These are phyloP conservation scores for Rhododendron williamsianum DNA, from an alignment of 148 eudicot genomes.

Conservation along the genomic window DNA sequence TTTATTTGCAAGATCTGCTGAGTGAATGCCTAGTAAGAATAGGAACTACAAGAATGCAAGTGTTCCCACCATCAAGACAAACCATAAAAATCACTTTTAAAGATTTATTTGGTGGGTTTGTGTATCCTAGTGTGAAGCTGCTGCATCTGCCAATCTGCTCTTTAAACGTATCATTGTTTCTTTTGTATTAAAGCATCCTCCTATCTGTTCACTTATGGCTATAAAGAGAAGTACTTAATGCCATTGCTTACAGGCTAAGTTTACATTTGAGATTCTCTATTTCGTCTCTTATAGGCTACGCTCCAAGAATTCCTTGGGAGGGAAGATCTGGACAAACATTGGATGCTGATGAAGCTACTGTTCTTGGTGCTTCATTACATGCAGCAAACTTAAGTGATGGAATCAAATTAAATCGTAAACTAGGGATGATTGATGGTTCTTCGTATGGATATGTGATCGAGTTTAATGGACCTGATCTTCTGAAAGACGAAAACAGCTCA, in stretches of 20 bases:
- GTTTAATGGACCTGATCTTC: conserved; percentile 68
- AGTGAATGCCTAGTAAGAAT: not conserved
- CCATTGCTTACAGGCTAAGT: not conserved
- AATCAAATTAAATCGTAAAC: conserved; percentile 86
- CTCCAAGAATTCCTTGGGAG: conserved; percentile 92
- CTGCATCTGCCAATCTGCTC: not conserved
- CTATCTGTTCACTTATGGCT: not conserved
- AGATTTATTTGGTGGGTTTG: not conserved
- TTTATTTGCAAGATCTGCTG: not conserved
- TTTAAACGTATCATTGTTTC: not conserved
- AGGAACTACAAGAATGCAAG: not conserved
- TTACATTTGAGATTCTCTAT: not conserved
- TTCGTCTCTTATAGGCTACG: conserved; percentile 53
- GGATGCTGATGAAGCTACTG: conserved; percentile 95
- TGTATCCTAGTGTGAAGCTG: not conserved
- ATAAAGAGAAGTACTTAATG: not conserved
- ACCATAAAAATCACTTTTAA: not conserved
- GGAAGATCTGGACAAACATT: conserved; percentile 88
- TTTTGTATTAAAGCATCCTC: not conserved
- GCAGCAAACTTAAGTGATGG: conserved; percentile 99
- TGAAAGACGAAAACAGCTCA: conserved; percentile 69
- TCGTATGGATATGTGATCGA: conserved; percentile 81
- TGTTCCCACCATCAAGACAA: not conserved
- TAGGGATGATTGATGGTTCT: conserved; percentile 96
- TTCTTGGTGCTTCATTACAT: conserved; percentile 88